Evolutionary conservation across 352 stramenopile genomes (phyloP), one percentile per base, ranked within the genome.

Genomic region (Phytopythium cucurbitacearum): DNA sequence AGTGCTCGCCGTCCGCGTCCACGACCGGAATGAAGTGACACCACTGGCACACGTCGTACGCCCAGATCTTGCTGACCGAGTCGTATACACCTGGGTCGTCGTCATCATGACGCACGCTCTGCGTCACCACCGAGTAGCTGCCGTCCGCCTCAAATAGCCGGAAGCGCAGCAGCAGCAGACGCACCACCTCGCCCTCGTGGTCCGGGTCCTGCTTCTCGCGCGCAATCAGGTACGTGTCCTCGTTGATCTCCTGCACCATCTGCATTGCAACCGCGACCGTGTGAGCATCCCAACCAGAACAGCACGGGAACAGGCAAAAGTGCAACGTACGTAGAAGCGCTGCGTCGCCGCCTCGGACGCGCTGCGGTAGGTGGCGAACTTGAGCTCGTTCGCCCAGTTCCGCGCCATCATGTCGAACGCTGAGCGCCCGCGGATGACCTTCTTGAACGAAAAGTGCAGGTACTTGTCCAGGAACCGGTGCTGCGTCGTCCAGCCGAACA

Each of bases 401-500:
- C 68, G 65, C 33, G 62, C 47, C 40, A 75, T 73, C 48, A 74
- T 65, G 9, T 69, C 70, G n/a, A 50, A 49, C 7, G 70, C 63
- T 0, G 65, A 65, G 34, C 56, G 43, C 51, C 70, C 68, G 36
- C 48, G 54, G 42, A 86, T 80, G 33, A 64, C 13, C 55, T 86
- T 86, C 48, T 62, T 62, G 40, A 80, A 83, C 6, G 61, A 64
- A 32, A 79, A 72, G 55, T 74, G 75, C 48, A 86, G 37, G 12
- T 65, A 64, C 16, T 70, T 53, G 47, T 57, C 58, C 33, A 70
- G 28, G 52, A 79, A 73, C 12, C 63, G 55, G 43, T 79, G 65
- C 43, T 66, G 51, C 12, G 73, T 69, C 13, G 69, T 65, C 73
- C 73, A 85, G 35, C 70, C 70, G 48, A 85, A 85, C n/a, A 85